Evolutionary conservation across 768 basidiomycete species (phyloP).

Genomic region (Suillus sp.): DNA sequence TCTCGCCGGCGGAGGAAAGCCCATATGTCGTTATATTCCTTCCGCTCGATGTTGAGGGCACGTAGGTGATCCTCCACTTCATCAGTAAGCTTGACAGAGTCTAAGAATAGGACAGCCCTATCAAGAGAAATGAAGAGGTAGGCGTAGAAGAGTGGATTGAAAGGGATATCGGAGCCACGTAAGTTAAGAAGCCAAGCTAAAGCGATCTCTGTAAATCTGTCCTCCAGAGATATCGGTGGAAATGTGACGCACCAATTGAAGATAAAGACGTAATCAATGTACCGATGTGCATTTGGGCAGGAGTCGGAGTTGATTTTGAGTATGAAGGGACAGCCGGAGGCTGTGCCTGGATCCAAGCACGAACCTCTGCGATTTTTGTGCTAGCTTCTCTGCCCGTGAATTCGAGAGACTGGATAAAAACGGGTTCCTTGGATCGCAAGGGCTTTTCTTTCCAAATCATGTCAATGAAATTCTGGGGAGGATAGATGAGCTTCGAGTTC

Average conservation of each 20-base stretch:
- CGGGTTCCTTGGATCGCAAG: slow-evolving; percentile 58
- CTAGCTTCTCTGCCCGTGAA: slow-evolving; percentile 68
- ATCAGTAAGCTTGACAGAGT: slow-evolving; percentile 60
- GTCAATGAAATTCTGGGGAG: slow-evolving; percentile 83
- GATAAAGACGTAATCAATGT: slow-evolving; percentile 71
- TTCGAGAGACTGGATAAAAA: slow-evolving; percentile 70
- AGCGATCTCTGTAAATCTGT: not conserved
- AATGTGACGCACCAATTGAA: slow-evolving; percentile 57
- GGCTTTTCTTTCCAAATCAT: slow-evolving; percentile 82
- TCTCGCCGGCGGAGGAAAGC: slow-evolving; percentile 70
- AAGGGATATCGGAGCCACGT: slow-evolving; percentile 87
- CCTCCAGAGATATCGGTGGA: slow-evolving; percentile 4
- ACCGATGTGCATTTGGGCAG: slow-evolving; percentile 63
- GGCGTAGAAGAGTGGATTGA: slow-evolving; percentile 89
- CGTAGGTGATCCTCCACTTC: slow-evolving; percentile 62
- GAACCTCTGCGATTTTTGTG: slow-evolving; percentile 70
- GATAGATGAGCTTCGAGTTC: slow-evolving; percentile 72
- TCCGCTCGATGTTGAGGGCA: slow-evolving; percentile 55
- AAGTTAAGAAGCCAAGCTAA: slow-evolving; percentile 86
- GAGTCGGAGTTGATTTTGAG: slow-evolving; percentile 60
- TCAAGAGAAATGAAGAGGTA: slow-evolving; percentile 77
- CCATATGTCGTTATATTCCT: slow-evolving; percentile 81
- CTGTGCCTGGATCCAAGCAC: slow-evolving; percentile 68
- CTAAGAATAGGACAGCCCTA: slow-evolving; percentile 74
- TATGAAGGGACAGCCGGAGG: slow-evolving; percentile 62